Evolutionary conservation across 78 protist genomes (phyloP).

Genomic region (Dictyostelium intermedium): DNA sequence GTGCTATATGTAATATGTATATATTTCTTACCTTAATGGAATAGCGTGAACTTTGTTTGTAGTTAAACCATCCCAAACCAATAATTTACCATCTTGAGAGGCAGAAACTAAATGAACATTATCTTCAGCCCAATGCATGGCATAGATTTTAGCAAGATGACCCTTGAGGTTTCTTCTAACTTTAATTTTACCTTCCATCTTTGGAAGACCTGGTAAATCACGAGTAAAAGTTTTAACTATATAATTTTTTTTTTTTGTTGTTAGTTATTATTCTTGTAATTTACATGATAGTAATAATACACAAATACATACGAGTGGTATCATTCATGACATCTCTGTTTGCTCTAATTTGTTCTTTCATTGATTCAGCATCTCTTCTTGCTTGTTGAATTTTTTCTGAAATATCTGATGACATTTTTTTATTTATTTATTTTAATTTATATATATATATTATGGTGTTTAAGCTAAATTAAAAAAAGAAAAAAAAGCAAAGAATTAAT

Average conservation of each 20-base stretch:
- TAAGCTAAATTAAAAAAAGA: background rate
- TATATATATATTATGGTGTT: background rate
- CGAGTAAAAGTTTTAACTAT: slow-evolving; percentile 75
- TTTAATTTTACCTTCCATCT: slow-evolving; percentile 78
- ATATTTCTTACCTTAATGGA: slow-evolving; percentile 85
- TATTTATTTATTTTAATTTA: background rate
- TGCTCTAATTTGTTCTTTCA: slow-evolving; percentile 82
- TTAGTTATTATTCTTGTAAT: too few relatives aligned
- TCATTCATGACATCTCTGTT: slow-evolving; percentile 81
- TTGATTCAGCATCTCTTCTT: slow-evolving; percentile 76
- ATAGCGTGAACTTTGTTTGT: slow-evolving; percentile 92
- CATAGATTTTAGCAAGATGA: slow-evolving; percentile 96
- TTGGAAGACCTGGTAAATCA: slow-evolving; percentile 78
- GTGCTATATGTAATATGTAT: too few relatives aligned
- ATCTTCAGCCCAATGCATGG: slow-evolving; percentile 97
- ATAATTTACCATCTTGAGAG: slow-evolving; percentile 97
- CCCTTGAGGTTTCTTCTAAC: slow-evolving; percentile 90
- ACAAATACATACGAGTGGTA: slow-evolving; percentile 74
- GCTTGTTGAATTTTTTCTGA: slow-evolving; percentile 83
- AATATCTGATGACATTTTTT: slow-evolving; percentile 65
- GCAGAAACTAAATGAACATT: slow-evolving; percentile 92
- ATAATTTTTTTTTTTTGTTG: background rate
- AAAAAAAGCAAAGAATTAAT: background rate
- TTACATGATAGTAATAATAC: too few relatives aligned
- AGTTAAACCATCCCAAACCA: slow-evolving; percentile 96